Conservation (phyloP, 2,329 filamentous ascomycete species). For the Cytospora leucostoma region DNA sequence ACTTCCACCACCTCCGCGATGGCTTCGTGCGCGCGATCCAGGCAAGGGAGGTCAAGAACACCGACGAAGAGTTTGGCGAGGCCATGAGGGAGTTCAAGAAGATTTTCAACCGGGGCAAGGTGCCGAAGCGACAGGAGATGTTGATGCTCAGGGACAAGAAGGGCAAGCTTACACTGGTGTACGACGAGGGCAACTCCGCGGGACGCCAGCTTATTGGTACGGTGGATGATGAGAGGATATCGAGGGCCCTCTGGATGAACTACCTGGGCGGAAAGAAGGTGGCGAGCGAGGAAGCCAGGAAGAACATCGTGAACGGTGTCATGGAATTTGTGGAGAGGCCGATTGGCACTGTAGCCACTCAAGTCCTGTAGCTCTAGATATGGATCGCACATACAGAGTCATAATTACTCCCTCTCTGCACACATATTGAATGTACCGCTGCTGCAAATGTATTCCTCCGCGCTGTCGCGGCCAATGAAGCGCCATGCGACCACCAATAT, state of each 20-base stretch:
- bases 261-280: constrained; percentile 87
- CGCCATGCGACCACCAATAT: neutral
- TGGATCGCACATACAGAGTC: constrained; percentile 28
- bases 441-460: neutral
- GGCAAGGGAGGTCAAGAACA: constrained; percentile 60
- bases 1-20: constrained; percentile 90
- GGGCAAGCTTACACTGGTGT: constrained; percentile 69
- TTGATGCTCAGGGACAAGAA: constrained; percentile 67
- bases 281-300: constrained; percentile 77
- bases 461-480: neutral
- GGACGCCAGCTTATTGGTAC: constrained; percentile 63
- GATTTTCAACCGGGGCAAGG: constrained; percentile 77
- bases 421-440: constrained; percentile 9
- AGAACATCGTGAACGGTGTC: constrained; percentile 82
- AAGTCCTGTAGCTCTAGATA: constrained; percentile 56
- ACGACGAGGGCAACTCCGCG: constrained; percentile 54
- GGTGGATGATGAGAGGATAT: constrained; percentile 77
- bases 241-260: constrained; percentile 81
- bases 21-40: constrained; percentile 87
- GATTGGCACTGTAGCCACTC: constrained; percentile 80
- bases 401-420: constrained; percentile 29
- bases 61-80: constrained; percentile 74
- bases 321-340: constrained; percentile 87
- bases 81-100: constrained; percentile 77
- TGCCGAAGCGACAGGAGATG: constrained; percentile 79